Percentiles rank a stretch among this genome's conserved stretches.
Evolutionary conservation across 2,329 filamentous ascomycete genomes (phyloP).

Genomic region (Dendryphion nanum): DNA sequence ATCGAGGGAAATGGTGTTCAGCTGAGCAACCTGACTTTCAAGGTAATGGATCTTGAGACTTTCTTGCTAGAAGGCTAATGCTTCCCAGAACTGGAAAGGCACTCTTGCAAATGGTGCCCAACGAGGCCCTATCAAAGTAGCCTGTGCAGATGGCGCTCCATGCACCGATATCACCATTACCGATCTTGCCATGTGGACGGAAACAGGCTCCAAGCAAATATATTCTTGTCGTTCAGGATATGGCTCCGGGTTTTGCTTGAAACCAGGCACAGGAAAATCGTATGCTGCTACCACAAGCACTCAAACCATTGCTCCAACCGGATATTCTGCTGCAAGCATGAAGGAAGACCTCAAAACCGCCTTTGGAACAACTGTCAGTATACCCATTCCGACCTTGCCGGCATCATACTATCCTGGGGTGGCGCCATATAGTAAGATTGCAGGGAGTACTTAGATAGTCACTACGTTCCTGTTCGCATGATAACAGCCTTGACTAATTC

Average conservation of each 20-base stretch:
- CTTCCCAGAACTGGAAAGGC: slow-evolving; percentile 52
- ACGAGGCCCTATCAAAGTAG: slow-evolving; percentile 55
- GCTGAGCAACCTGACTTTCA: slow-evolving; percentile 53
- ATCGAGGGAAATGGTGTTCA: slow-evolving; percentile 52
- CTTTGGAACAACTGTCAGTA: slow-evolving; percentile 32
- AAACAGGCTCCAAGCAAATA: slow-evolving; percentile 41
- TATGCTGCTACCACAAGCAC: slow-evolving; percentile 38
- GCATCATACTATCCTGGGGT: slow-evolving; percentile 41
- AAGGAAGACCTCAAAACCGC: slow-evolving; percentile 24
- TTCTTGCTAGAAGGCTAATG: no score
- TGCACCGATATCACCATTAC: slow-evolving; percentile 53
- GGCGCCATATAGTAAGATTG: slow-evolving; percentile 30
- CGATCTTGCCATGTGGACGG: slow-evolving; percentile 56
- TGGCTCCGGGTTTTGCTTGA: slow-evolving; percentile 49
- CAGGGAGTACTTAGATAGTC: no score
- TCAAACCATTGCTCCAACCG: slow-evolving; percentile 35
- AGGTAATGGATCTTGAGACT: no score
- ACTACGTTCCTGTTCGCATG: no score
- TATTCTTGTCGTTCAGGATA: slow-evolving; percentile 53
- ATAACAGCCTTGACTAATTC: no score
- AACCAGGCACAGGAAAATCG: slow-evolving; percentile 21
- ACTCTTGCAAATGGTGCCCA: slow-evolving; percentile 49
- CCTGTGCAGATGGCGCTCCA: slow-evolving; percentile 51
- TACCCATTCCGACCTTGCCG: slow-evolving; percentile 44
- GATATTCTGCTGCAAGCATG: slow-evolving; percentile 42